A percentile compares a stretch with the other conserved stretches of the same genome.
phyloP scores from a whole-genome alignment of 805 yeast genomes.

The Kluyveromyces dobzhanskii region DNA sequence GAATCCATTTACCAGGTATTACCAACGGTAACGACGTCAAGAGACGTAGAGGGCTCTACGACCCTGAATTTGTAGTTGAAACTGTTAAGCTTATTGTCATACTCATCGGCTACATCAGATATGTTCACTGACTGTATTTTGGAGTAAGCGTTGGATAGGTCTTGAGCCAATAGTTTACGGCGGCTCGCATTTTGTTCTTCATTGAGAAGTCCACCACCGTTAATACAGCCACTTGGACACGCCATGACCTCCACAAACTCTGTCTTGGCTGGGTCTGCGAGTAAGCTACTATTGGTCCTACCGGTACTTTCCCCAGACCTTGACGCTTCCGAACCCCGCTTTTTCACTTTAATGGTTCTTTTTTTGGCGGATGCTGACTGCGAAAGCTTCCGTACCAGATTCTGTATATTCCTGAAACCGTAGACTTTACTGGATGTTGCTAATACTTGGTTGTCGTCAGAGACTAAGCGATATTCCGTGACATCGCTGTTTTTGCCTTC shows the following conservation, averaged over 20 bases:
- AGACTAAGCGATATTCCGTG: constrained; percentile 53
- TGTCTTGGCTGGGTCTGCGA: constrained; percentile 55
- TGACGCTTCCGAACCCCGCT: constrained; percentile 15
- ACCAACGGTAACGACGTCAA: constrained; percentile 18
- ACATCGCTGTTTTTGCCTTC: constrained; percentile 73
- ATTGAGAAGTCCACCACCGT: constrained; percentile 89
- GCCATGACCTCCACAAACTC: constrained; percentile 96
- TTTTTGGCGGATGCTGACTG: constrained; percentile 24
- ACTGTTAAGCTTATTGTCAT: background rate
- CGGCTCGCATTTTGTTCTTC: constrained; percentile 28
- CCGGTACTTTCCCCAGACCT: background rate
- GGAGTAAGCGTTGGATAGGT: constrained; percentile 4
- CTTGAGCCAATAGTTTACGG: constrained; percentile 12
- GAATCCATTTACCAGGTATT: constrained; percentile 22
- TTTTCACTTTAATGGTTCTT: constrained; percentile 21
- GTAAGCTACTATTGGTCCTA: constrained; percentile 12
- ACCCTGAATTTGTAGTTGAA: constrained; percentile 15
- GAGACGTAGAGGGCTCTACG: constrained; percentile 7
- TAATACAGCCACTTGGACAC: constrained; percentile 95
- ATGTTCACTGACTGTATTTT: background rate
- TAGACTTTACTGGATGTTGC: constrained; percentile 62
- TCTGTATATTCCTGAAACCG: constrained; percentile 93
- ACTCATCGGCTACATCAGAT: background rate
- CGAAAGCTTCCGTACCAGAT: constrained; percentile 75
- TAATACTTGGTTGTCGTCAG: constrained; percentile 33